phyloP scores from a whole-genome alignment of 768 basidiomycete species.

The Pleurotus platypus region DNA sequence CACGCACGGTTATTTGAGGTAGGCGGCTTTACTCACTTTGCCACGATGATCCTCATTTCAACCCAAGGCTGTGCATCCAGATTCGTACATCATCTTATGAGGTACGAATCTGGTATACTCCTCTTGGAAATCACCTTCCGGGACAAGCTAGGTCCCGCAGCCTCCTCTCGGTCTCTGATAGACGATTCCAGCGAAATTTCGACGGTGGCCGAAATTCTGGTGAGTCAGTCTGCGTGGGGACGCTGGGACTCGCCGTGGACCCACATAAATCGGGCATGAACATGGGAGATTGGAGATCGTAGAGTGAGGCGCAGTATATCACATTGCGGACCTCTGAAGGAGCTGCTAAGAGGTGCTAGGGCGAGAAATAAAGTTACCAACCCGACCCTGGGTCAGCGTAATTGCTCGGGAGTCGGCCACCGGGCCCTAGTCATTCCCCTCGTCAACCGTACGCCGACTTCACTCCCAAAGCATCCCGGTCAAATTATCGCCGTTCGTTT shows the following conservation, averaged over 20 bases:
- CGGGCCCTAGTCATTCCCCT: not conserved
- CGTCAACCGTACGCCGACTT: not conserved
- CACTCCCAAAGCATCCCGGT: not conserved
- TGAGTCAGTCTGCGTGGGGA: not conserved
- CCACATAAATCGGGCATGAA: not conserved
- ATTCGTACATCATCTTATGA: constrained; percentile 1
- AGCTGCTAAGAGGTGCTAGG: not conserved
- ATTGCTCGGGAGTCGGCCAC: too few species aligned
- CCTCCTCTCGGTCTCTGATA: not conserved
- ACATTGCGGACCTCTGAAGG: not conserved
- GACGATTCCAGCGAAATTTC: not conserved
- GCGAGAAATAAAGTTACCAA: not conserved
- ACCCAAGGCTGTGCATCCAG: constrained; percentile 9
- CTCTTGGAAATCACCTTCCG: constrained; percentile 4
- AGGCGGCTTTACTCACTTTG: constrained; percentile 3
- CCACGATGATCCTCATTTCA: constrained; percentile 10
- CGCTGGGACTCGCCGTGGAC: not conserved
- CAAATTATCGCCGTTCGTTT: not conserved
- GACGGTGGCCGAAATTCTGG: not conserved
- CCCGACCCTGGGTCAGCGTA: not conserved
- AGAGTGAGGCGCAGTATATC: not conserved
- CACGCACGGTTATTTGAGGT: constrained; percentile 4
- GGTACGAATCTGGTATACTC: not conserved
- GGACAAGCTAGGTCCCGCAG: not conserved
- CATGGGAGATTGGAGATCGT: not conserved